Base-by-base conservation (phyloP, 1,284 basidiomycete species). In the Malassezia obtusa region DNA sequence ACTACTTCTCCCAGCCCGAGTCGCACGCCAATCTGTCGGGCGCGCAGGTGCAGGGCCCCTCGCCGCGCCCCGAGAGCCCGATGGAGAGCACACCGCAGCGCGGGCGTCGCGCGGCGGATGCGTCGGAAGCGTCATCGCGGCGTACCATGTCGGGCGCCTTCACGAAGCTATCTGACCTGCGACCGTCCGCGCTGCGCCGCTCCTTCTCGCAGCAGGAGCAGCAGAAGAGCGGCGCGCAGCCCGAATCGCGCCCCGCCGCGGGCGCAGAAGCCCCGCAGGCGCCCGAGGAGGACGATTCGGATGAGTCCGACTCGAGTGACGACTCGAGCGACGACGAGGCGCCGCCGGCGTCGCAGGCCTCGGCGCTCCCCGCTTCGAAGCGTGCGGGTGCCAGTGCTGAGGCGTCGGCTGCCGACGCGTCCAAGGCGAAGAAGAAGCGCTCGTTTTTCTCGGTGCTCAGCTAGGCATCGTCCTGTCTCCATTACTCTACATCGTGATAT, bases 141-240 rank as follows among this genome's bases (percentile, higher is more conserved):
- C 52, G 52, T 10, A 28, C 33, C 17, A 33, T 47, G 37, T 47
- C 60, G 15, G 55, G 61, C 4, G 45, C 62, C 0, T 65, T 65
- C 24, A 56, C 58, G 11, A 56, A 62, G 12, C 48, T 67, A 10
- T 65, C 65, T 26, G 63, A 67, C 5, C 63, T 67, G 7, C 57
- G 59, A 4, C 65, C 65, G 3, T 52, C 60, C 0, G 52, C 50
- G 2, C 45, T 67, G 26, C 64, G 64, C 15, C 60, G 62, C 33
- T 60, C 60, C 15, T 37, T 64, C 5, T 67, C 64, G 40, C 63
- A 58, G 43, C 58, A 60, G 2, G 57, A 58, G 15, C n/a, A n/a
- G n/a, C n/a, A n/a, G n/a, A n/a, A n/a, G n/a, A n/a, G n/a, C n/a
- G n/a, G n/a, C n/a, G n/a, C n/a, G n/a, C n/a, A n/a, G n/a, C n/a